A percentile compares a stretch with the other conserved stretches of the same genome.
phyloP scores from a whole-genome alignment of 2,329 filamentous ascomycete genomes.

The Zelopaecilomyces penicillatus region DNA sequence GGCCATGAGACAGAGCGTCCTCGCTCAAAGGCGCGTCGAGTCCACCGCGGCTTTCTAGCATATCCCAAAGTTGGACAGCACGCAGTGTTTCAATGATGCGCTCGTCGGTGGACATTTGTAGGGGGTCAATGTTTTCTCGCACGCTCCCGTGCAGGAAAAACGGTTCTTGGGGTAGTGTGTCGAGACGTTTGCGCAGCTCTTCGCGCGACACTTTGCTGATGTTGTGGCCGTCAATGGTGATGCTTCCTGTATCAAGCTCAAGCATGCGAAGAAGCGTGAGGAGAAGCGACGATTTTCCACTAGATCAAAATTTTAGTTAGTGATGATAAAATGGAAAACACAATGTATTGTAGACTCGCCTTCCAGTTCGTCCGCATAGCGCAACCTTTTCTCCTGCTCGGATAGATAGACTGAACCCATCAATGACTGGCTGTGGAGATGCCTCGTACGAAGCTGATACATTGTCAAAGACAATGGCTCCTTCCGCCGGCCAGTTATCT shows the following conservation, averaged over 20 bases:
- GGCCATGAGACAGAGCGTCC: constrained; percentile 30
- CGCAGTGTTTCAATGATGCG: constrained; percentile 34
- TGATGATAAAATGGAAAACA: not conserved
- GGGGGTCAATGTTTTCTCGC: constrained; percentile 41
- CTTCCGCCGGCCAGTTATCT: constrained; percentile 17
- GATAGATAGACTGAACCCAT: constrained; percentile 17
- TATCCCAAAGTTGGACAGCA: constrained; percentile 34
- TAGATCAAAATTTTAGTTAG: constrained; percentile 13
- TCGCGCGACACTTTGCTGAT: constrained; percentile 15
- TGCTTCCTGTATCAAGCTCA: constrained; percentile 31
- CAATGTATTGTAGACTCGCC: constrained; percentile 11
- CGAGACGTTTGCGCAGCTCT: constrained; percentile 23
- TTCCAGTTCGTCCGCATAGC: constrained; percentile 36
- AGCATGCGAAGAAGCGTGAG: constrained; percentile 39
- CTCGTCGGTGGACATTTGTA: constrained; percentile 25
- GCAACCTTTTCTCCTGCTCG: constrained; percentile 28
- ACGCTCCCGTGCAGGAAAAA: constrained; percentile 41
- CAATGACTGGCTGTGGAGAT: constrained; percentile 11
- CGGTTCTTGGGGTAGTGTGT: constrained; percentile 42
- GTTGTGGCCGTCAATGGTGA: constrained; percentile 37
- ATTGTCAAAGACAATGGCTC: constrained; percentile 17
- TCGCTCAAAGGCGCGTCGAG: constrained; percentile 25
- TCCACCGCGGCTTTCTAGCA: constrained; percentile 30
- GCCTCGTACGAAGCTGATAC: constrained; percentile 23
- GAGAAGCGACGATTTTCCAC: constrained; percentile 29